Percentiles rank a stretch among this genome's conserved stretches.
phyloP scores from a whole-genome alignment of 1,139 yeast genomes.

The Eremothecium sinecaudum region DNA sequence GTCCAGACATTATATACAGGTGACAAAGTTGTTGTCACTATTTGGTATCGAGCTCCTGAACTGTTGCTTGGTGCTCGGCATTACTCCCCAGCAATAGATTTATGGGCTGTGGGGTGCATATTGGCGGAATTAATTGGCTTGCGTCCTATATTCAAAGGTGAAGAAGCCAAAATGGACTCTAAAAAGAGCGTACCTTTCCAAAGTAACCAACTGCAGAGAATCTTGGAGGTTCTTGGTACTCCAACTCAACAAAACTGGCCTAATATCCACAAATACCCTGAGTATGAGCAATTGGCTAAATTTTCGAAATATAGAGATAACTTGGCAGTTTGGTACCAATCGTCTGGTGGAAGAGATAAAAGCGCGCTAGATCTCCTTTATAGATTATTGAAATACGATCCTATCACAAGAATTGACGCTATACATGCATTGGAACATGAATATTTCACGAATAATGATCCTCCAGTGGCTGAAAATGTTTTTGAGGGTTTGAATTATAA shows the following conservation, averaged over 20 bases:
- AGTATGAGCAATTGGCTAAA: slow-evolving; percentile 57
- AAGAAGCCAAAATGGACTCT: slow-evolving; percentile 91
- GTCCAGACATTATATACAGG: slow-evolving; percentile 85
- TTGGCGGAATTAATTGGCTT: slow-evolving; percentile 82
- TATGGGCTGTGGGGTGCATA: slow-evolving; percentile 97
- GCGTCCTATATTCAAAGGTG: slow-evolving; percentile 93
- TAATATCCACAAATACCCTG: slow-evolving; percentile 70
- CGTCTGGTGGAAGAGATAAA: slow-evolving; percentile 64
- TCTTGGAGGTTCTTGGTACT: slow-evolving; percentile 81
- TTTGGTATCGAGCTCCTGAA: slow-evolving; percentile 98
- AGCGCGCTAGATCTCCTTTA: slow-evolving; percentile 58
- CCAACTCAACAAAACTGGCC: slow-evolving; percentile 78
- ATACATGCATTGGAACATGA: slow-evolving; percentile 63
- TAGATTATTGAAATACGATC: slow-evolving; percentile 70
- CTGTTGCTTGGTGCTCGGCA: slow-evolving; percentile 82
- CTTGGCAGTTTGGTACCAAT: slow-evolving; percentile 73
- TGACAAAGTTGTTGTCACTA: slow-evolving; percentile 95
- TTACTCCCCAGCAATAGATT: slow-evolving; percentile 88
- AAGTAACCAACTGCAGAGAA: slow-evolving; percentile 81
- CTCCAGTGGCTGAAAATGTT: slow-evolving; percentile 60
- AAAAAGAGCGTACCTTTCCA: slow-evolving; percentile 91
- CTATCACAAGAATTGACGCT: slow-evolving; percentile 69
- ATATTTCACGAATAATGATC: slow-evolving; percentile 51
- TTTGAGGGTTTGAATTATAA: slow-evolving; percentile 54
- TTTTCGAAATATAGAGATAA: slow-evolving; percentile 60